These are phyloP conservation scores for Cystofilobasidium ferigula DNA, from an alignment of 768 basidiomycete genomes.

Conservation along the genomic window DNA sequence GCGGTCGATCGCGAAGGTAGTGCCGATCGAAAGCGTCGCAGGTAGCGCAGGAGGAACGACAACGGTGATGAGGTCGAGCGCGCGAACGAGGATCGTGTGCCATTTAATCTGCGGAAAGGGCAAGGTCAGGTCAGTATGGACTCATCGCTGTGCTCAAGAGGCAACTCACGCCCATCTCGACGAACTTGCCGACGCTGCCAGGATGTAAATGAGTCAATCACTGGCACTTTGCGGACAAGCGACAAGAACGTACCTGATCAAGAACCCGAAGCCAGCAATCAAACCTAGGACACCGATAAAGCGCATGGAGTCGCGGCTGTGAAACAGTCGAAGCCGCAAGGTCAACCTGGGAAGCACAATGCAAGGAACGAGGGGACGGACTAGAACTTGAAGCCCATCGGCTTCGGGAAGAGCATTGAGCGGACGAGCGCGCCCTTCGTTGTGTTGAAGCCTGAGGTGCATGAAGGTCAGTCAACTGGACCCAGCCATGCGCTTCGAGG, in stretches of 20 bases:
- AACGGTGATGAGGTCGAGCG: constrained; percentile 87
- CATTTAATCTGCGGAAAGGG: constrained; percentile 57
- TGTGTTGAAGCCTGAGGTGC: constrained; percentile 71
- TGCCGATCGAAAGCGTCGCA: constrained; percentile 92
- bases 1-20: constrained; percentile 81
- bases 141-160: too few relatives aligned
- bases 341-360: background rate
- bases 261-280: constrained; percentile 84
- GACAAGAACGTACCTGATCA: constrained; percentile 47
- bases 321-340: background rate
- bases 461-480: background rate
- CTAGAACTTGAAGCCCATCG: constrained; percentile 98
- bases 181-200: constrained; percentile 73
- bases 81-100: constrained; percentile 82
- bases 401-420: constrained; percentile 97
- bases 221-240: background rate
- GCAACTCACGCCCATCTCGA: constrained; percentile 66
- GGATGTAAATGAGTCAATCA: background rate
- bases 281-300: constrained; percentile 86
- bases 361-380: constrained; percentile 43
- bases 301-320: constrained; percentile 39
- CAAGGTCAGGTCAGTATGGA: background rate
- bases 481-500: background rate
- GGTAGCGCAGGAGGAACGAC: constrained; percentile 96
- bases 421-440: constrained; percentile 92